phyloP scores from a whole-genome alignment of 2,329 filamentous ascomycete genomes.

The Venturia oleaginea region DNA sequence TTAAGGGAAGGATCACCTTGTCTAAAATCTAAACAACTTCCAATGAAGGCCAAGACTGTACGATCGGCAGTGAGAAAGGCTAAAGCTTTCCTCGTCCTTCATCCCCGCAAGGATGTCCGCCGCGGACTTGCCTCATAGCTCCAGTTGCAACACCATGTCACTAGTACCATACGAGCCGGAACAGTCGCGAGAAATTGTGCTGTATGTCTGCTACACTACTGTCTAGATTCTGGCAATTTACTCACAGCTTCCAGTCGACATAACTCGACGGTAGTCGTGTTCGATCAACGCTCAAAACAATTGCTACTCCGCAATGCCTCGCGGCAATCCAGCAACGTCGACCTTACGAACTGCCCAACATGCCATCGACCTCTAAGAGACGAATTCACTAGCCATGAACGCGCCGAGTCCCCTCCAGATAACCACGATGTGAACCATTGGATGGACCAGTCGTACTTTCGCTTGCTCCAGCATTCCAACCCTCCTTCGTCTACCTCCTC shows the following conservation, averaged over 20 bases:
- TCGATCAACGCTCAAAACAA: conserved; percentile 74
- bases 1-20: background rate
- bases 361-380: conserved; percentile 66
- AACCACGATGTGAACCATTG: conserved; percentile 38
- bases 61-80: background rate
- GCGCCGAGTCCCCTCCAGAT: conserved; percentile 20
- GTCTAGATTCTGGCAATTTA: conserved; percentile 14
- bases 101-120: background rate
- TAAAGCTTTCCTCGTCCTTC: background rate
- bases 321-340: conserved; percentile 41
- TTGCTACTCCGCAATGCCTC: conserved; percentile 67
- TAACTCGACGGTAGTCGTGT: conserved; percentile 84
- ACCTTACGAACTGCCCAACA: conserved; percentile 71
- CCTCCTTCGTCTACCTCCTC: conserved; percentile 41
- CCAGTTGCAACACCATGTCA: conserved; percentile 42
- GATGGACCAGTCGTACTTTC: conserved; percentile 78
- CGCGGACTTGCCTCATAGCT: background rate
- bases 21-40: background rate
- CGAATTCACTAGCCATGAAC: conserved; percentile 29
- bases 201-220: conserved; percentile 39
- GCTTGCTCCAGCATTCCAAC: conserved; percentile 65
- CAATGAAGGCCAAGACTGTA: background rate
- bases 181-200: conserved; percentile 68
- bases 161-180: conserved; percentile 66
- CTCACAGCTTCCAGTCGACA: conserved; percentile 57